Evolutionary conservation across 139 green algal species (phyloP).

Genomic region (Asterochloris erici): DNA sequence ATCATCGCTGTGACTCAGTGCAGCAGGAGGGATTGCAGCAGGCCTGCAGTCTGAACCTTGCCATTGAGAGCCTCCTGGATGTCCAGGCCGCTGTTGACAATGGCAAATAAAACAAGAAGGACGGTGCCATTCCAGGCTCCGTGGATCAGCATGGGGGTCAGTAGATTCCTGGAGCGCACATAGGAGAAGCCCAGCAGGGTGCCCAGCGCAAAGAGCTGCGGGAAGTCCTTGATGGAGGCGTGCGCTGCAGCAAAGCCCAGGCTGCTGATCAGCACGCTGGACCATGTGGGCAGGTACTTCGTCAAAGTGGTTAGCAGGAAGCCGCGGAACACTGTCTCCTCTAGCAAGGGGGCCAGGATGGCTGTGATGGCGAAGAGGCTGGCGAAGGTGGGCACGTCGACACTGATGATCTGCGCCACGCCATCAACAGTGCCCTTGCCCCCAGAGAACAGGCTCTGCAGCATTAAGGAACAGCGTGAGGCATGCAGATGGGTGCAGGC

Average conservation of each 20-base stretch:
- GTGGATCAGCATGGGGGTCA: conserved; percentile 89
- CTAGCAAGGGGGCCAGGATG: conserved; percentile 76
- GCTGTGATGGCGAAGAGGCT: conserved; percentile 42
- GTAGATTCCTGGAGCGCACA: conserved; percentile 74
- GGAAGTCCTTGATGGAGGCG: conserved; percentile 69
- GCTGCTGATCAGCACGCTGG: conserved; percentile 58
- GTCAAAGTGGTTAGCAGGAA: conserved; percentile 85
- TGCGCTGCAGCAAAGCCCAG: conserved; percentile 74
- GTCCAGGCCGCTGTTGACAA: conserved; percentile 59
- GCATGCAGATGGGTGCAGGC: neutral
- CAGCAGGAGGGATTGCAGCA: neutral
- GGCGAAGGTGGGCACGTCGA: conserved; percentile 63
- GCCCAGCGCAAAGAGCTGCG: conserved; percentile 72
- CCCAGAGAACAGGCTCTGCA: conserved; percentile 8
- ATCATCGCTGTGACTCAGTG: neutral
- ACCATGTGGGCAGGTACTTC: conserved; percentile 61
- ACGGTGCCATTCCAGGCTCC: conserved; percentile 79
- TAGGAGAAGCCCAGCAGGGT: conserved; percentile 74
- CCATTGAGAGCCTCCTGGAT: conserved; percentile 51
- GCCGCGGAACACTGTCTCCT: conserved; percentile 87
- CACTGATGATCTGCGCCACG: conserved; percentile 64
- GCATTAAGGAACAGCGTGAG: neutral
- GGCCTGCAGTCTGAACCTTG: neutral
- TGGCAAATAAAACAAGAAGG: conserved; percentile 62
- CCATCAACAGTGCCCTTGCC: conserved; percentile 70